Conservation (phyloP, 768 basidiomycete genomes). For the Mycena venus region DNA sequence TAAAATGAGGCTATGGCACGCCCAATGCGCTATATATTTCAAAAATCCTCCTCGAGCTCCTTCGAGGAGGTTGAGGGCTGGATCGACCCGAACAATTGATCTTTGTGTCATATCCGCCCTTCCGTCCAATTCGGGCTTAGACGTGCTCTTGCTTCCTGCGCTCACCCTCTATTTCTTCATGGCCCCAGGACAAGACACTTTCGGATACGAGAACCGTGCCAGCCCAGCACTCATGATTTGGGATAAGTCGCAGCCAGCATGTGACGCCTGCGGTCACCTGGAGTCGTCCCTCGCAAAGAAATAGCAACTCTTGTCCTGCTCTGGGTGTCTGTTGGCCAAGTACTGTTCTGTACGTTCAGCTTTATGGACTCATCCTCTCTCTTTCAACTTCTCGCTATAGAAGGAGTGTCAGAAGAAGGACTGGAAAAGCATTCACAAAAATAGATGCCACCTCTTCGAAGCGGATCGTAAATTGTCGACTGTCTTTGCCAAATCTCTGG, state of each 20-base stretch:
- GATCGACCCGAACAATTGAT: no score
- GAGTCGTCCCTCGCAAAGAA: constrained; percentile 1
- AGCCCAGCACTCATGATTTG: neutral
- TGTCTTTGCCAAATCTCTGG: neutral
- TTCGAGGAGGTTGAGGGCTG: no score
- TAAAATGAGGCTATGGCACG: no score
- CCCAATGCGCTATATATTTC: no score
- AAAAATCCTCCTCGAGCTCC: no score
- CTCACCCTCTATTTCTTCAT: no score
- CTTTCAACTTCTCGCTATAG: neutral
- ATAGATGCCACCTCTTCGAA: constrained; percentile 14
- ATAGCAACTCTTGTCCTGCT: neutral
- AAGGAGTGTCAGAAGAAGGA: constrained; percentile 10
- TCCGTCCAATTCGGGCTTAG: no score
- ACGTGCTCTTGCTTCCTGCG: no score
- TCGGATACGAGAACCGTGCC: no score
- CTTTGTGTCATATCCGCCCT: no score
- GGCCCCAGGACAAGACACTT: no score
- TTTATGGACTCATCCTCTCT: neutral
- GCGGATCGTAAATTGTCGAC: constrained; percentile 7
- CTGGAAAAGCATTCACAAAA: neutral
- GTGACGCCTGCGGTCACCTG: constrained; percentile 6
- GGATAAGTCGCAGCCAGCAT: constrained; percentile 8
- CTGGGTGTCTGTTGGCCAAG: constrained; percentile 4
- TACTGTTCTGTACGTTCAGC: constrained; percentile 12